A percentile compares a stretch with the other conserved stretches of the same genome.
These are phyloP conservation scores for Thalassiosira hispida DNA, from an alignment of 352 stramenopile genomes.

Conservation along the genomic window DNA sequence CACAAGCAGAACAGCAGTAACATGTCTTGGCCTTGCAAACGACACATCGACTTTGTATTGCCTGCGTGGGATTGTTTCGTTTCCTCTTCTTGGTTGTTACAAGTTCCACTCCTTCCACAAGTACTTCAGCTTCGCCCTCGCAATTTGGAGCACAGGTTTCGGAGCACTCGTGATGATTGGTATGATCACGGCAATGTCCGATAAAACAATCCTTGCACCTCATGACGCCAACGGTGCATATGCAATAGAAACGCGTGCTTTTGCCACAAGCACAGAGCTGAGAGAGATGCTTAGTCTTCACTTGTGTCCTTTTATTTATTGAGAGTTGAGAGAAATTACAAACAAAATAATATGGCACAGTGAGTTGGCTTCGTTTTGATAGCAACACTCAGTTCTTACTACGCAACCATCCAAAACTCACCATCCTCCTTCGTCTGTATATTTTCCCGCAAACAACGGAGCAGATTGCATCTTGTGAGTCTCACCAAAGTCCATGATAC, in stretches of 20 bases:
- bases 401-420: background rate
- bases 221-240: conserved; percentile 47
- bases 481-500: conserved; percentile 42
- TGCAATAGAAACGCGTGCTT: conserved; percentile 48
- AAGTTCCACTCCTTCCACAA: conserved; percentile 36
- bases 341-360: too few species aligned
- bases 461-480: conserved; percentile 49
- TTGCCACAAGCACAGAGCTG: conserved; percentile 48
- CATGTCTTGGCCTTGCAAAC: conserved; percentile 43
- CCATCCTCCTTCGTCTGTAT: conserved; percentile 41
- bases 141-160: conserved; percentile 17
- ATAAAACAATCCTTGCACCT: conserved; percentile 52
- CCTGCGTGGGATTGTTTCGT: conserved; percentile 36
- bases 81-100: conserved; percentile 41
- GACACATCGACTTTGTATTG: conserved; percentile 38
- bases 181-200: conserved; percentile 38
- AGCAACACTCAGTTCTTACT: too few species aligned
- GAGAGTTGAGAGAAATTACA: background rate
- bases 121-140: conserved; percentile 12
- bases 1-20: conserved; percentile 43
- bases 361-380: too few species aligned
- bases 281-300: conserved; percentile 51
- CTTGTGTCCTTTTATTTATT: conserved; percentile 27
- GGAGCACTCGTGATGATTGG: conserved; percentile 17
- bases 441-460: conserved; percentile 40